These are phyloP conservation scores for Pichia sp. DNA, from an alignment of 1,139 yeast genomes.

Conservation along the genomic window DNA sequence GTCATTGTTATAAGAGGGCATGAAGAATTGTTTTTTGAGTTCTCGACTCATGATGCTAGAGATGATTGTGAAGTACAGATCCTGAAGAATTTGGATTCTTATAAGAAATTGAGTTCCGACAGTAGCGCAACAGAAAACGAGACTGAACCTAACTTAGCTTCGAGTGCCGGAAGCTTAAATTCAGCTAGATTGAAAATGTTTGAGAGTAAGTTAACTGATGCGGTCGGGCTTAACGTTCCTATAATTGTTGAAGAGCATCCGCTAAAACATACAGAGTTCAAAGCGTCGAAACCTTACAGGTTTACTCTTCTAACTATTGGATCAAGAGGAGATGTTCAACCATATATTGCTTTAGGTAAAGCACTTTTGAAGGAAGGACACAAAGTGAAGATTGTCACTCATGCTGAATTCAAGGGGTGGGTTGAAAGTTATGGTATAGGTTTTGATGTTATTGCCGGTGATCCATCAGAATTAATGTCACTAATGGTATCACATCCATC, in stretches of 20 bases:
- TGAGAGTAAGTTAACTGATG: conserved; percentile 56
- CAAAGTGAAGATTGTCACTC: conserved; percentile 78
- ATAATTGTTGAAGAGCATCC: conserved; percentile 65
- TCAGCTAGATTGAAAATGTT: conserved; percentile 56
- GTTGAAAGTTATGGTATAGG: conserved; percentile 59
- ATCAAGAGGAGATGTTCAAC: conserved; percentile 94
- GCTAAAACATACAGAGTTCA: conserved; percentile 44
- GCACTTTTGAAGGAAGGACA: conserved; percentile 81
- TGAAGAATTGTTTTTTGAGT: conserved; percentile 74
- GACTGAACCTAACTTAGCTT: conserved; percentile 23
- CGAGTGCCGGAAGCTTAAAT: conserved; percentile 29
- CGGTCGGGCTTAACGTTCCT: conserved; percentile 63
- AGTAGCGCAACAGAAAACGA: conserved; percentile 12
- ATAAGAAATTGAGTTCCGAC: conserved; percentile 20
- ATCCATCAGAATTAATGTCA: conserved; percentile 88
- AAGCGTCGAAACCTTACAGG: conserved; percentile 49
- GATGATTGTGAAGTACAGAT: conserved; percentile 67
- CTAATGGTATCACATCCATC: conserved; percentile 90
- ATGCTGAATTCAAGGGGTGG: conserved; percentile 75
- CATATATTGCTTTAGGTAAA: conserved; percentile 83
- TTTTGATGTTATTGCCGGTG: conserved; percentile 79
- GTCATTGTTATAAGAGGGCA: conserved; percentile 65
- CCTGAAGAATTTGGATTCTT: conserved; percentile 45
- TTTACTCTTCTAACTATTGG: conserved; percentile 84
- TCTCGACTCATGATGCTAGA: conserved; percentile 58